Evolutionary conservation across 2,329 filamentous ascomycete genomes (phyloP).

Genomic region (Akanthomyces uredinophilus): DNA sequence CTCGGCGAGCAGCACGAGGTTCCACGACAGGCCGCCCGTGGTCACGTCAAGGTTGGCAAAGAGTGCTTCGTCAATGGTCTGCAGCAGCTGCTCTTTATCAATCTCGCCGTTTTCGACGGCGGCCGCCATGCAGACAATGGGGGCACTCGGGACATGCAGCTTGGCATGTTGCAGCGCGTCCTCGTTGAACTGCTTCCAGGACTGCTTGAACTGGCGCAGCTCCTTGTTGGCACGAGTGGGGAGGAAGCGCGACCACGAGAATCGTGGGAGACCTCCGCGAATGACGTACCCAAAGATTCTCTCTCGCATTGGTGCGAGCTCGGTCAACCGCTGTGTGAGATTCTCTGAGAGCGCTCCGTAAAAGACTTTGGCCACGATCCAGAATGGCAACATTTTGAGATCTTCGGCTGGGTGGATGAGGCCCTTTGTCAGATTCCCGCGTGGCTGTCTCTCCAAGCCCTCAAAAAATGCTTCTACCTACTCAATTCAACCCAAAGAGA

Average conservation of each 20-base stretch:
- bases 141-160: conserved; percentile 2
- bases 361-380: conserved; percentile 31
- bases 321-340: background rate
- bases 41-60: conserved; percentile 45
- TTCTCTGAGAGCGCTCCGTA: conserved; percentile 29
- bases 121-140: background rate
- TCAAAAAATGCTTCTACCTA: no score
- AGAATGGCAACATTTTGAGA: conserved; percentile 31
- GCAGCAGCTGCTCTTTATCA: conserved; percentile 25
- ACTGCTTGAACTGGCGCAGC: conserved; percentile 25
- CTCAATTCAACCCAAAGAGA: no score
- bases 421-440: conserved; percentile 1
- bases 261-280: conserved; percentile 28
- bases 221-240: conserved; percentile 23
- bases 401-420: conserved; percentile 21
- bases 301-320: background rate
- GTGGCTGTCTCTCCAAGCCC: no score
- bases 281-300: conserved; percentile 29
- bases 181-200: conserved; percentile 33
- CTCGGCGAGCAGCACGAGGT: background rate
- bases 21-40: conserved; percentile 37
- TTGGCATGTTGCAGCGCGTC: background rate
- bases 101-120: no score
- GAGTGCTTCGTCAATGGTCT: conserved; percentile 42
- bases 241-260: conserved; percentile 23